These are phyloP conservation scores for Miamiensis avidus DNA, from an alignment of 169 alveolate species.

Conservation along the genomic window DNA sequence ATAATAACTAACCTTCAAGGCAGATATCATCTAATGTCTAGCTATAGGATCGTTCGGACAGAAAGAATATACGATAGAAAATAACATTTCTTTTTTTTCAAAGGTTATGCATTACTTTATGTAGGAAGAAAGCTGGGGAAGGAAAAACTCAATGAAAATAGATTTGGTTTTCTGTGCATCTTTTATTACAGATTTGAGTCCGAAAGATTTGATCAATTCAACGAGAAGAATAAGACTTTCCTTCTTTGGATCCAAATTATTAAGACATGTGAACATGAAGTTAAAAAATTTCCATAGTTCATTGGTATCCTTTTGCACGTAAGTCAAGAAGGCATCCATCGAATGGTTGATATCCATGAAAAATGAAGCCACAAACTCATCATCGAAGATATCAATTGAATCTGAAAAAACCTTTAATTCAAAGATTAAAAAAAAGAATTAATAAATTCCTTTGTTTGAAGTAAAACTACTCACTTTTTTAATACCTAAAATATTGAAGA, in stretches of 20 bases:
- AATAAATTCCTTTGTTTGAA: background rate
- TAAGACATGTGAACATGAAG: constrained; percentile 27
- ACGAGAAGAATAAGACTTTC: constrained; percentile 21
- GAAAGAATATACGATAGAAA: constrained; percentile 30
- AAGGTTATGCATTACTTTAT: constrained; percentile 25
- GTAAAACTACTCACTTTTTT: too few species aligned
- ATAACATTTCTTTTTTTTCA: constrained; percentile 33
- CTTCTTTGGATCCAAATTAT: constrained; percentile 27
- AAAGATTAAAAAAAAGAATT: background rate
- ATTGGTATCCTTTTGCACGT: constrained; percentile 41
- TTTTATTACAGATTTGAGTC: constrained; percentile 29
- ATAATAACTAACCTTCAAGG: constrained; percentile 10
- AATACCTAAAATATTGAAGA: constrained; percentile 1
- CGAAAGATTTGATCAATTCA: constrained; percentile 39
- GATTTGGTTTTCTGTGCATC: constrained; percentile 43
- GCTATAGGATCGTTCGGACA: constrained; percentile 38
- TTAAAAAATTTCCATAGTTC: constrained; percentile 47
- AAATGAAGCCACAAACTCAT: constrained; percentile 44
- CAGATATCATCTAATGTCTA: constrained; percentile 32
- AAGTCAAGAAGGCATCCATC: constrained; percentile 39
- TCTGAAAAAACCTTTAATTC: constrained; percentile 41
- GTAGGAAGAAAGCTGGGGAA: constrained; percentile 25
- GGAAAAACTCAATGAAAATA: constrained; percentile 41
- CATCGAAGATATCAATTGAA: constrained; percentile 28
- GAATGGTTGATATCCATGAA: constrained; percentile 25